Conservation (phyloP, 2,329 filamentous ascomycete species). For the Aspergillus nomiae region DNA sequence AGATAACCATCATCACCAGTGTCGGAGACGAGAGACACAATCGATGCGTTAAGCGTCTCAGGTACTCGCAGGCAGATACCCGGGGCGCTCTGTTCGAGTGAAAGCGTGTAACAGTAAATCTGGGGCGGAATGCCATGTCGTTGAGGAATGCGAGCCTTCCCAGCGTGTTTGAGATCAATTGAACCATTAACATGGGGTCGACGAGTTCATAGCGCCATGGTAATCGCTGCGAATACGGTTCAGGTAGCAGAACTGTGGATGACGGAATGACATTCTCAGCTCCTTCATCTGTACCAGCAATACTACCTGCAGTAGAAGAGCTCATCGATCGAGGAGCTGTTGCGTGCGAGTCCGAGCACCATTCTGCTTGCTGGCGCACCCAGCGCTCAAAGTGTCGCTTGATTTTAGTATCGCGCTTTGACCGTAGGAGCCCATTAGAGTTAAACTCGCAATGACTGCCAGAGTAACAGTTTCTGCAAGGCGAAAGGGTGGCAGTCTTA, state of each 20-base stretch:
- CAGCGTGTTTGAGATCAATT: not conserved
- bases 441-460: too few relatives aligned
- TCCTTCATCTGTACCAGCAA: not conserved
- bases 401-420: not conserved
- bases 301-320: not conserved
- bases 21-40: not conserved
- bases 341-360: not conserved
- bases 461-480: too few relatives aligned
- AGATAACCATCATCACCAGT: not conserved
- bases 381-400: not conserved
- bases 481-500: too few relatives aligned
- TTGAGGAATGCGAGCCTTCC: not conserved
- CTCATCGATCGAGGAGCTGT: not conserved
- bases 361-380: not conserved
- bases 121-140: not conserved
- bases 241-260: not conserved
- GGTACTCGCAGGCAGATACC: not conserved
- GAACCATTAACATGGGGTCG: not conserved
- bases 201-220: not conserved
- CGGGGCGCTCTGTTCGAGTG: not conserved
- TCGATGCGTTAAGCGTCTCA: not conserved
- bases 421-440: not conserved
- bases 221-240: not conserved
- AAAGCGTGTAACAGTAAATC: not conserved
- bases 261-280: not conserved